Conservation (phyloP, 805 yeast species). For the Kodamaea nitidulidarum region DNA sequence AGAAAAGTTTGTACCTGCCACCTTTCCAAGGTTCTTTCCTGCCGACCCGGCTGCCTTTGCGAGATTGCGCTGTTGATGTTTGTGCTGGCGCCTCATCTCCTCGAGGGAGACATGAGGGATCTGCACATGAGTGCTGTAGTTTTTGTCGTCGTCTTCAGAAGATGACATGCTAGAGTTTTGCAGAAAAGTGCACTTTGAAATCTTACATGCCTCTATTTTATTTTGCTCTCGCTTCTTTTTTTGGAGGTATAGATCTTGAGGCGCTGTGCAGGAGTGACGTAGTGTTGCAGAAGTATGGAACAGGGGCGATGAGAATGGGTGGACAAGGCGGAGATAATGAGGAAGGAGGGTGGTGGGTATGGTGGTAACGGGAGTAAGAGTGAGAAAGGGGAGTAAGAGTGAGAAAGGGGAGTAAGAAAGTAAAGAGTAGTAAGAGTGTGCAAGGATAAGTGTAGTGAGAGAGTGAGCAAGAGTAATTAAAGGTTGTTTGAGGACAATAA, state of each 20-base stretch:
- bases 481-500: too few relatives aligned
- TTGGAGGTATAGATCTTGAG: neutral
- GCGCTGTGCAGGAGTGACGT: constrained; percentile 3
- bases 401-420: too few relatives aligned
- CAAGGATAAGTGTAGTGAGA: too few relatives aligned
- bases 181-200: neutral
- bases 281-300: neutral
- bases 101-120: constrained; percentile 27
- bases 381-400: too few relatives aligned
- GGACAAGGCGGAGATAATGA: neutral
- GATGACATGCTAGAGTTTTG: constrained; percentile 7
- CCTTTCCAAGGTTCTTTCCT: constrained; percentile 11
- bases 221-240: constrained; percentile 1
- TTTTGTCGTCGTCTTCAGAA: constrained; percentile 30
- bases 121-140: constrained; percentile 24
- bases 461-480: too few relatives aligned
- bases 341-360: too few relatives aligned
- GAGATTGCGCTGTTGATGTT: constrained; percentile 12
- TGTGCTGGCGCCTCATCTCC: constrained; percentile 14
- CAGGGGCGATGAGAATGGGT: neutral
- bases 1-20: constrained; percentile 4
- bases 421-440: too few relatives aligned
- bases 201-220: neutral
- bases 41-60: constrained; percentile 20
- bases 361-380: too few relatives aligned